A percentile compares a stretch with the other conserved stretches of the same genome.
These are phyloP conservation scores for Mimosa bimucronata DNA, from an alignment of 306 rosid genomes.

Conservation along the genomic window DNA sequence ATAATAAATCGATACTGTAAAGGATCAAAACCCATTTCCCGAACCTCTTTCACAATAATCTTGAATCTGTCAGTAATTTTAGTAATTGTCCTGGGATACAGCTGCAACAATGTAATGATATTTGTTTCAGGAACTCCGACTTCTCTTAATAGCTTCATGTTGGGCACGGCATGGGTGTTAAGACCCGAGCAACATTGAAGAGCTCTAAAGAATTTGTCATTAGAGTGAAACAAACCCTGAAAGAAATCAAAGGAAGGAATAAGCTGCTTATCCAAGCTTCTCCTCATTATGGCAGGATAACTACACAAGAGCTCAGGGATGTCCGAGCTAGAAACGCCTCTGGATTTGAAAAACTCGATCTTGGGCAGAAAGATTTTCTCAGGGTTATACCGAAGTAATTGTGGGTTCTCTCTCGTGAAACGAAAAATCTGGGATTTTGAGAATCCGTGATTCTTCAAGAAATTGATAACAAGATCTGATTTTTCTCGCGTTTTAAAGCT, in stretches of 20 bases:
- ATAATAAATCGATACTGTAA: too few relatives aligned
- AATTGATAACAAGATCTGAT: not conserved
- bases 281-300: not conserved
- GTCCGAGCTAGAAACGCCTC: not conserved
- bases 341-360: slow-evolving; percentile 31
- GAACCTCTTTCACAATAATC: too few relatives aligned
- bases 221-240: not conserved
- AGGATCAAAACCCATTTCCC: too few relatives aligned
- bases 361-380: not conserved
- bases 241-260: slow-evolving; percentile 24
- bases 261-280: not conserved
- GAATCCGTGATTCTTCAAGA: not conserved
- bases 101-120: too few relatives aligned
- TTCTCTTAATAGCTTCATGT: too few relatives aligned
- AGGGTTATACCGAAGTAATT: not conserved
- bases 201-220: not conserved
- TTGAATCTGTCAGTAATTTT: too few relatives aligned
- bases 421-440: not conserved
- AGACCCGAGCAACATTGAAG: too few relatives aligned
- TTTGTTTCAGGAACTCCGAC: too few relatives aligned
- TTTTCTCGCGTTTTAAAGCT: not conserved
- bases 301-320: not conserved
- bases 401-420: not conserved
- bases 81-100: too few relatives aligned
- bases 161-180: too few relatives aligned